phyloP scores from a whole-genome alignment of 2,329 filamentous ascomycete genomes.

The Aureobasidium lini region DNA sequence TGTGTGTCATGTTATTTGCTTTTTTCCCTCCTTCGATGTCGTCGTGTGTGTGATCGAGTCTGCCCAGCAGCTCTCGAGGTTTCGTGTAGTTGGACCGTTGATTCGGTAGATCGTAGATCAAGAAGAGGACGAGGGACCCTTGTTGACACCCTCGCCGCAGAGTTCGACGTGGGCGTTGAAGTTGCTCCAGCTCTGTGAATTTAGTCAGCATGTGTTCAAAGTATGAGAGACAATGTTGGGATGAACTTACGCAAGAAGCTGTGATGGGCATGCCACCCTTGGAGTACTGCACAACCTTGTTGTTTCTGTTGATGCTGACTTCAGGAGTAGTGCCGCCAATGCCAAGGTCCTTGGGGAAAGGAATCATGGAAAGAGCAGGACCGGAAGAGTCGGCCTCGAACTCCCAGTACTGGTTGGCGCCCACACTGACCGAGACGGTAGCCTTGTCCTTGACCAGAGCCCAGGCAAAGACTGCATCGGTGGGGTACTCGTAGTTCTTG shows the following conservation, averaged over 20 bases:
- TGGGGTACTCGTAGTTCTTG: conserved; percentile 27
- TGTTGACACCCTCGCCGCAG: conserved; percentile 24
- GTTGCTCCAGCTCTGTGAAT: conserved; percentile 22
- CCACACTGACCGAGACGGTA: conserved; percentile 28
- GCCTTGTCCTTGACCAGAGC: conserved; percentile 26
- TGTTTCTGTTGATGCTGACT: conserved; percentile 26
- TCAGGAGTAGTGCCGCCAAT: conserved; percentile 23
- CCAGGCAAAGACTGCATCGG: conserved; percentile 33
- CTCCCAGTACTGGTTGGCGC: conserved; percentile 29
- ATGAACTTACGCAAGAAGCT: conserved; percentile 19
- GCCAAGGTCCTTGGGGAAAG: conserved; percentile 26
- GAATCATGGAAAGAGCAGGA: conserved; percentile 26
- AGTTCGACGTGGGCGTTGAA: conserved; percentile 31
- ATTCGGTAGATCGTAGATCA: background rate
- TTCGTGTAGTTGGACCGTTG: too few relatives aligned
- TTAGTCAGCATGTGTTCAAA: background rate
- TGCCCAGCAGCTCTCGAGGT: background rate
- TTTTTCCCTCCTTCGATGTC: background rate
- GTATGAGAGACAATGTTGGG: background rate
- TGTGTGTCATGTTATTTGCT: background rate
- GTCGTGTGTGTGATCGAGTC: background rate
- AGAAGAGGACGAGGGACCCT: background rate
- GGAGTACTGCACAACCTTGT: conserved; percentile 20
- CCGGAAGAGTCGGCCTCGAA: conserved; percentile 25
- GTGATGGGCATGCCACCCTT: conserved; percentile 24